phyloP scores from a whole-genome alignment of 1,139 yeast genomes.

The Pichia sp. region DNA sequence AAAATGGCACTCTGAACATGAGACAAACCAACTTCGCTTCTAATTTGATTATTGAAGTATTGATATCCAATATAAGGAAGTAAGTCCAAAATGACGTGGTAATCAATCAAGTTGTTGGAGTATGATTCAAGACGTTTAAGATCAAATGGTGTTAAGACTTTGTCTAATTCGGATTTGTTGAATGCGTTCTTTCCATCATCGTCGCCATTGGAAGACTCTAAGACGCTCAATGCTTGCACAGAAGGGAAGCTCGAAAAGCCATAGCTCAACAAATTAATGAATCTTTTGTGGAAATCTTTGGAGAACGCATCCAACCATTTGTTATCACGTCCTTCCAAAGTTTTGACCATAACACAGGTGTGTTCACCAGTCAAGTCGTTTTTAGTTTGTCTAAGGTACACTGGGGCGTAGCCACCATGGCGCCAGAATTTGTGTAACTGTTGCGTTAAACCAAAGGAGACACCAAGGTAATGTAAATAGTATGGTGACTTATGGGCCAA shows the following conservation, averaged over 20 bases:
- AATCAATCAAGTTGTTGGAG: conserved; percentile 84
- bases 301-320: conserved; percentile 80
- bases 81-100: conserved; percentile 92
- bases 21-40: conserved; percentile 55
- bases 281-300: conserved; percentile 84
- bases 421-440: conserved; percentile 91
- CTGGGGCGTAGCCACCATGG: conserved; percentile 75
- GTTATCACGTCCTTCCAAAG: conserved; percentile 51
- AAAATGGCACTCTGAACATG: conserved; percentile 90
- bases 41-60: conserved; percentile 60
- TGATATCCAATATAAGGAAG: conserved; percentile 68
- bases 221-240: conserved; percentile 71
- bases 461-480: conserved; percentile 83
- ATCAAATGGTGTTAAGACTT: conserved; percentile 82
- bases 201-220: conserved; percentile 54
- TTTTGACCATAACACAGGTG: conserved; percentile 86
- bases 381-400: conserved; percentile 89
- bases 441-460: conserved; percentile 87
- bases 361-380: conserved; percentile 97
- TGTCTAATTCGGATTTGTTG: conserved; percentile 51
- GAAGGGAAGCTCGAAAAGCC: conserved; percentile 78
- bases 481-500: conserved; percentile 85
- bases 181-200: conserved; percentile 18
- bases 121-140: conserved; percentile 91
- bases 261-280: conserved; percentile 70